Conservation (phyloP, 345 rosid genomes). For the Acer yangbiense region DNA sequence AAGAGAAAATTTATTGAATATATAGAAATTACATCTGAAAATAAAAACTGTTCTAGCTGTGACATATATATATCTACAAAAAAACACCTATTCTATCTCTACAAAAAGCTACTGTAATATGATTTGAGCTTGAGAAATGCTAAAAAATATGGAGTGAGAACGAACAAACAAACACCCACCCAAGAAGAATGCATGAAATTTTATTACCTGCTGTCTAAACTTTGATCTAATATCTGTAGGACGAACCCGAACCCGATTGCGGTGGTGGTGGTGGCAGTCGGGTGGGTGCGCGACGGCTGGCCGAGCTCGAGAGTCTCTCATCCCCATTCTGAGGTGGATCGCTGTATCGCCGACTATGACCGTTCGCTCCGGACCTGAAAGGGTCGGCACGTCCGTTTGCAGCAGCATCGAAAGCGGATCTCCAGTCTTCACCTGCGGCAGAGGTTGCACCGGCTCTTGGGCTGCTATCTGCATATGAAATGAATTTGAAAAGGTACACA, state of each 20-base stretch:
- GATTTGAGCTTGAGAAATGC: constrained; percentile 27
- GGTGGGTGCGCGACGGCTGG: constrained; percentile 77
- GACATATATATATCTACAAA: constrained; percentile 22
- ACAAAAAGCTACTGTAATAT: constrained; percentile 1
- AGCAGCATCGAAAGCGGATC: constrained; percentile 89
- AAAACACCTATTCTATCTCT: constrained; percentile 20
- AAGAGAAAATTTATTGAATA: not conserved
- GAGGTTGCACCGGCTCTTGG: constrained; percentile 58
- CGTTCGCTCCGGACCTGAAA: constrained; percentile 47
- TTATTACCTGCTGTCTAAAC: constrained; percentile 8
- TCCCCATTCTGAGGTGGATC: constrained; percentile 82
- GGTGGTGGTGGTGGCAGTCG: constrained; percentile 92
- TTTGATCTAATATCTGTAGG: constrained; percentile 48
- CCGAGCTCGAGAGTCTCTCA: constrained; percentile 39
- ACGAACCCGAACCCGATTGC: constrained; percentile 45
- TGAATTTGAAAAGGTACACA: not conserved
- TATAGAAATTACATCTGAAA: constrained; percentile 17
- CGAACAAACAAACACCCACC: not conserved
- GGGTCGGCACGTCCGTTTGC: constrained; percentile 61
- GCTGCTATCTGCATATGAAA: constrained; percentile 67
- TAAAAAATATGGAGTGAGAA: constrained; percentile 19
- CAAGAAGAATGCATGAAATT: constrained; percentile 21
- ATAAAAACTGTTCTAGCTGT: not conserved
- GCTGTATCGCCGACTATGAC: constrained; percentile 72
- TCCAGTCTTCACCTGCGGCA: constrained; percentile 86